phyloP scores from a whole-genome alignment of 2,329 filamentous ascomycete species.

The Xylaria sp. region DNA sequence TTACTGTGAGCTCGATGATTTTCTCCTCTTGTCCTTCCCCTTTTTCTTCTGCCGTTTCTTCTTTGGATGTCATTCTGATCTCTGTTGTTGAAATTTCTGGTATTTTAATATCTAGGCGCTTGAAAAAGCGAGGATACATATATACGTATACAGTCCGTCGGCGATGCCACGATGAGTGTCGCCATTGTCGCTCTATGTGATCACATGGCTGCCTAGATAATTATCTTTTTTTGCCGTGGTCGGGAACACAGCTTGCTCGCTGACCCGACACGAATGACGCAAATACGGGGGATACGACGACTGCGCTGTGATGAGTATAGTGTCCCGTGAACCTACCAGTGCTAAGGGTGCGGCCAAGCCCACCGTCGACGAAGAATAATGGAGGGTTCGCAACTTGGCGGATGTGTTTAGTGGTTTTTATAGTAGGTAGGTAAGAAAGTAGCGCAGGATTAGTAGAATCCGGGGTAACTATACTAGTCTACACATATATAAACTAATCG shows the following conservation, averaged over 20 bases:
- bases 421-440: neutral
- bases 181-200: neutral
- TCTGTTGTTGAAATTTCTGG: neutral
- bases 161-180: neutral
- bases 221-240: neutral
- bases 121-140: too few species aligned
- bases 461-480: neutral
- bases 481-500: too few species aligned
- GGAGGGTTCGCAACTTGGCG: neutral
- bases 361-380: neutral
- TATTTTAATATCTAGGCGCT: neutral
- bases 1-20: slow-evolving; percentile 47
- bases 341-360: neutral
- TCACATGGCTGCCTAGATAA: neutral
- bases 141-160: neutral
- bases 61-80: neutral
- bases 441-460: slow-evolving; percentile 2
- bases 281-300: slow-evolving; percentile 4
- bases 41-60: neutral
- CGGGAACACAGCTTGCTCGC: neutral
- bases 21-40: neutral
- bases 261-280: neutral
- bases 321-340: neutral
- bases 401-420: neutral
- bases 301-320: neutral